Base-by-base conservation (phyloP, 164 flowering plant genomes). In the Sedum album region DNA sequence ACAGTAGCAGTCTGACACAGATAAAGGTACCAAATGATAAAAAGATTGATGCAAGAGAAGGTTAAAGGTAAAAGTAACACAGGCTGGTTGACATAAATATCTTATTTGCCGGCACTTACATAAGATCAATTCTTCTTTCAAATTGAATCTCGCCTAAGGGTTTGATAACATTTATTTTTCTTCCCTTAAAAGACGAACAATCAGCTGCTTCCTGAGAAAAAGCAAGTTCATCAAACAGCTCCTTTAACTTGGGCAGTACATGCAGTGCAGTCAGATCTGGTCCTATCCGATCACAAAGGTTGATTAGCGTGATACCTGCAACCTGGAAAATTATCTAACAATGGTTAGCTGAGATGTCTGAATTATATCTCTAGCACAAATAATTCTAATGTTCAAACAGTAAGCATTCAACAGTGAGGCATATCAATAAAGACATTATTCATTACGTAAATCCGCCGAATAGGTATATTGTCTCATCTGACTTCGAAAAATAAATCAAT, bases 161-260 rank as follows among this genome's bases (percentile, higher is more conserved):
- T n/a, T n/a, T n/a, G n/a, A n/a, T n/a, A 66, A 67, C 60, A 76
- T 74, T 79, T 65, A 70, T 36, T 72, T 66, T 82, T 75, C 85
- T 80, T 21, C 80, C 82, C 35, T 64, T 26, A 33, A 81, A 77
- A 73, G 76, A 77, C 72, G 86, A 74, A 8, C 71, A 67, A 57
- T 26, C 73, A 33, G 63, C 68, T 39, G 66, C 74, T 70, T 83
- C 86, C 71, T 80, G 88, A 75, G 97, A 86, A 79, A 91, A 95
- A 53, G 92, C 97, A 67, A 95, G 85, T 75, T 90, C 96, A 79
- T 88, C 89, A 74, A 95, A 95, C 39, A 95, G 80, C 74, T 84
- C 96, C 74, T 84, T 91, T 15, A 95, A 85, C 72, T 85, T 87
- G 62, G 99, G 96, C 33, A 95, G 79, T 72, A 88, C 82, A 76